A percentile compares a stretch with the other conserved stretches of the same genome.
Evolutionary conservation across 352 stramenopile genomes (phyloP).

Genomic region (Phytopythium aichiense): DNA sequence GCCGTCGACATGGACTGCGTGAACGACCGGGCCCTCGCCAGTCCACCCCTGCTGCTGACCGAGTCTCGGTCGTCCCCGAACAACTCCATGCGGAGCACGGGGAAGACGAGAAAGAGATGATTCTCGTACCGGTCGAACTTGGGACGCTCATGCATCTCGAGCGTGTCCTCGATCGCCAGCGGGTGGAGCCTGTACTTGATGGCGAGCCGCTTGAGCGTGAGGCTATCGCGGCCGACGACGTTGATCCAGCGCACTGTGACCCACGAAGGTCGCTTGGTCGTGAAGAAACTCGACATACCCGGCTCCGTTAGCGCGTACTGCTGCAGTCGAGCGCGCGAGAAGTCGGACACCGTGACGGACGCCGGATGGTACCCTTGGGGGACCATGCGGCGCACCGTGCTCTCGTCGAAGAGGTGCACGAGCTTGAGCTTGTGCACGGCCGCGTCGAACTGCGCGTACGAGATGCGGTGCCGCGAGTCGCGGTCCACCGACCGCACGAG

Average conservation of each 20-base stretch:
- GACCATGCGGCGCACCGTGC: slow-evolving; percentile 53
- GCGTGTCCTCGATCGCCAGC: slow-evolving; percentile 81
- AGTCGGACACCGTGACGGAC: slow-evolving; percentile 71
- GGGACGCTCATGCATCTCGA: slow-evolving; percentile 81
- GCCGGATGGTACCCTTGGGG: slow-evolving; percentile 44
- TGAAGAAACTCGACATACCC: slow-evolving; percentile 73
- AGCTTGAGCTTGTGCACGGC: slow-evolving; percentile 86
- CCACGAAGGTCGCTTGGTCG: slow-evolving; percentile 61
- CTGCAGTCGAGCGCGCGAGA: slow-evolving; percentile 67
- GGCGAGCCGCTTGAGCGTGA: slow-evolving; percentile 81
- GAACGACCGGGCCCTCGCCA: slow-evolving; percentile 8
- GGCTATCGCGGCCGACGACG: slow-evolving; percentile 67
- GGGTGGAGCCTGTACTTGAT: slow-evolving; percentile 88
- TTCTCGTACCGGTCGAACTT: slow-evolving; percentile 86
- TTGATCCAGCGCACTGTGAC: slow-evolving; percentile 88
- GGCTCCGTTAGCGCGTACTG: slow-evolving; percentile 51
- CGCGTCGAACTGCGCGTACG: slow-evolving; percentile 72
- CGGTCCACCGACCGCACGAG: slow-evolving; percentile 68
- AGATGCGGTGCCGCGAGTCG: slow-evolving; percentile 34
- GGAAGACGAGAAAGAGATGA: slow-evolving; percentile 83
- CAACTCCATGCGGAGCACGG: slow-evolving; percentile 71
- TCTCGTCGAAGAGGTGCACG: slow-evolving; percentile 82
- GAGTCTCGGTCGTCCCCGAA: slow-evolving; percentile 23
- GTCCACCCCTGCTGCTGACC: not conserved
- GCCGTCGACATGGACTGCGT: slow-evolving; percentile 25